These are phyloP conservation scores for Aspergillus sp. DNA, from an alignment of 2,329 filamentous ascomycete genomes.

Conservation along the genomic window DNA sequence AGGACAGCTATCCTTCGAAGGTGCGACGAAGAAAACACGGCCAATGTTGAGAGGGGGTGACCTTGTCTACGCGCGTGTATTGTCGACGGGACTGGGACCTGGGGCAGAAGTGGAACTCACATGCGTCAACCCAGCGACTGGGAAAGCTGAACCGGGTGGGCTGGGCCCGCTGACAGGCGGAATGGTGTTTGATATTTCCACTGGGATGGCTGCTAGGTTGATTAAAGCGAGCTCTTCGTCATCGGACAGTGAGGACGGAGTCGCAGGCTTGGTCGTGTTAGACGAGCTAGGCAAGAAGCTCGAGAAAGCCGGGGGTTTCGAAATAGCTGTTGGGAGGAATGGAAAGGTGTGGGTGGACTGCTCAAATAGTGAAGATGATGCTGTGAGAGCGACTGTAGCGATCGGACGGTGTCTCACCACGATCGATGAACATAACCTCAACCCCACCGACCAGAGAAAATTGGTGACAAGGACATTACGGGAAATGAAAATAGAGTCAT, in stretches of 20 bases:
- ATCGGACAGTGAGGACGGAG: constrained; percentile 40
- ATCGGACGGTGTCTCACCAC: constrained; percentile 77
- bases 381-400: constrained; percentile 67
- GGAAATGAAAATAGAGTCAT: constrained; percentile 40
- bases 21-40: constrained; percentile 86
- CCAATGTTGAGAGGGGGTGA: constrained; percentile 73
- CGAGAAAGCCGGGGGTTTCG: constrained; percentile 64
- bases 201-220: constrained; percentile 78
- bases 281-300: constrained; percentile 80
- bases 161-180: constrained; percentile 80
- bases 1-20: constrained; percentile 88
- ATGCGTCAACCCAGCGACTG: constrained; percentile 81
- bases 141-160: constrained; percentile 83
- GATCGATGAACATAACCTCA: constrained; percentile 64
- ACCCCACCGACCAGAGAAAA: constrained; percentile 47
- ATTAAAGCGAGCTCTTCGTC: constrained; percentile 45
- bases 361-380: constrained; percentile 53
- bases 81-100: constrained; percentile 72
- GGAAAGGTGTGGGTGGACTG: constrained; percentile 90
- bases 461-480: constrained; percentile 44
- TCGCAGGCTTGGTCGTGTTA: constrained; percentile 69
- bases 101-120: constrained; percentile 89
- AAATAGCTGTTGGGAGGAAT: constrained; percentile 91
- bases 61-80: constrained; percentile 84
- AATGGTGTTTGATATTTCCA: constrained; percentile 80